These are phyloP conservation scores for Barbarea vulgaris DNA, from an alignment of 345 rosid genomes.

Conservation along the genomic window DNA sequence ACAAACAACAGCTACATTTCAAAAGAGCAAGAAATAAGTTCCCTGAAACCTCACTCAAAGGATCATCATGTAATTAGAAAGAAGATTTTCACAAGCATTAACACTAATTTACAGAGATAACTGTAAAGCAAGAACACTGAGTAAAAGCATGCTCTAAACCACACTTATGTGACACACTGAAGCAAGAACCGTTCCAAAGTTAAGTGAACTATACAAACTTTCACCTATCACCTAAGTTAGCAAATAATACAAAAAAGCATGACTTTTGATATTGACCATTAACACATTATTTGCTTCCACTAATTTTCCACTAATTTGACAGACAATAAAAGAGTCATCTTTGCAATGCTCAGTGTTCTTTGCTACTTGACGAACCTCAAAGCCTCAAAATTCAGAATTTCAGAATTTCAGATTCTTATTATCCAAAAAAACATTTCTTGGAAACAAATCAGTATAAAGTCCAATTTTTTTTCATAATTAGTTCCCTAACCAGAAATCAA, in stretches of 20 bases:
- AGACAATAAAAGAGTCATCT: background rate
- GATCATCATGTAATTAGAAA: background rate
- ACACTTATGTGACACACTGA: background rate
- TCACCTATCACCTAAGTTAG: background rate
- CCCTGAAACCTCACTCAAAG: background rate
- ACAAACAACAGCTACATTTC: background rate
- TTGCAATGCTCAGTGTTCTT: background rate
- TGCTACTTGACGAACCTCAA: background rate
- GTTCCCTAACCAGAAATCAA: background rate
- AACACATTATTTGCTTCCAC: background rate
- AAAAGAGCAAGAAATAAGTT: conserved; percentile 5
- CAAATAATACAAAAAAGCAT: conserved; percentile 1
- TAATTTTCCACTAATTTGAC: background rate
- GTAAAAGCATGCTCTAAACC: background rate
- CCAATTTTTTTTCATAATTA: background rate
- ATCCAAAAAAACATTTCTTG: background rate
- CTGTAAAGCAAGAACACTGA: conserved; percentile 9
- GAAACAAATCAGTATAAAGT: background rate
- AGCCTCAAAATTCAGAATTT: conserved; percentile 15
- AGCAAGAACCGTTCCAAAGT: conserved; percentile 2
- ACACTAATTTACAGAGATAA: background rate
- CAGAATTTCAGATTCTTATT: conserved; percentile 7
- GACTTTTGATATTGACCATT: background rate
- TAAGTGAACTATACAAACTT: background rate
- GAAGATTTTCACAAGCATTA: background rate